Evolutionary conservation across 1,284 basidiomycete species (phyloP), one percentile per base, ranked within the genome.

Genomic region (Ceratobasidium sp.): DNA sequence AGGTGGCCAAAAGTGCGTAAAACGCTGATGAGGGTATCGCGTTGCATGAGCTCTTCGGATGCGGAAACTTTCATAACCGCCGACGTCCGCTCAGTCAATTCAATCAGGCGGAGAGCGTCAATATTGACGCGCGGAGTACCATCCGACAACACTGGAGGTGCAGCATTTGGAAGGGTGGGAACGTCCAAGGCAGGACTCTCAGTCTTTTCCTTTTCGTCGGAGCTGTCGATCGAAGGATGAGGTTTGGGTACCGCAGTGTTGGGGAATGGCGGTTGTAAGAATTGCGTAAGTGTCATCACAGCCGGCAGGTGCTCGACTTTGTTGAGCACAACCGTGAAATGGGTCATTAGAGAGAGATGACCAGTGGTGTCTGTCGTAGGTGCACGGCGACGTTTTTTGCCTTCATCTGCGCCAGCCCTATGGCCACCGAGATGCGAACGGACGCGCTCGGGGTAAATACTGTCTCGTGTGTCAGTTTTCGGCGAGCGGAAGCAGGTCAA

Each of bases 321-420:
- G 84, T 96, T 95, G n/a, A 99, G 89, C 20, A 99, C 92, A 79
- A 98, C 91, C 0, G 94, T 90, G 82, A 97, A 92, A 35, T 90
- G 87, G 0, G 87, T 87, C 81, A 87, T 90, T 82, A 84, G n/a
- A 48, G 71, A 74, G 38, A 74, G 52, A 10, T 60, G 71, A 46
- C 71, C 30, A 54, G 71, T 3, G 14, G 27, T 18, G 46, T 71
- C 54, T 48, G 33, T 54, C 54, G 41, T 38, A n/a, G 38, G 20
- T 59, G 48, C 14, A 65, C 54, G 52, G 57, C 66, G 55, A n/a
- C 50, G 46, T 52, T 65, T 71, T 60, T 59, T 77, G 23, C 76
- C 77, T 16, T 77, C 78, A 62, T 77, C 77, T 57, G 71, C 75
- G 50, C 78, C 80, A 20, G 68, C 86, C 85, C 23, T 0, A 83